Base-by-base conservation (phyloP, 2,329 filamentous ascomycete species). In the Colletotrichum magnum region DNA sequence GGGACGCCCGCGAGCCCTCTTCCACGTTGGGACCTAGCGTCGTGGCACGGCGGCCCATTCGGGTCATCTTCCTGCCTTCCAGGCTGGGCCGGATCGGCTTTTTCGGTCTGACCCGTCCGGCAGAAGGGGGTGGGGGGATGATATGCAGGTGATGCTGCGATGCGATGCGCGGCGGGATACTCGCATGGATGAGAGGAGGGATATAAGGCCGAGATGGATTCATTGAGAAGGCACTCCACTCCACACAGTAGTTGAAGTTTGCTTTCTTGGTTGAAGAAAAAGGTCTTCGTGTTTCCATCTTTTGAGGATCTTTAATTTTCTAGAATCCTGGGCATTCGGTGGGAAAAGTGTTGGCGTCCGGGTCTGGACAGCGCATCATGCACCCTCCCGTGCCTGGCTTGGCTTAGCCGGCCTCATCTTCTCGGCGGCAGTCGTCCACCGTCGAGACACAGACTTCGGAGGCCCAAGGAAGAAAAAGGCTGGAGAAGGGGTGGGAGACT, bases 41-140 rank as follows among this genome's bases (percentile, higher is more conserved):
- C 18, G 62, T 66, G 10, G 32, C n/a, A 60, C 66, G n/a, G 12
- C 36, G 12, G 32, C 43, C 62, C 39, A 24, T 50, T 66, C 41
- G 62, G 66, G 47, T 12, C 9, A 28, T 24, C 26, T 41, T 39
- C 24, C 56, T 54, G 16, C 54, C 56, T 47, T 39, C 12, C 18
- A 36, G 51, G 41, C 6, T 16, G 3, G 3, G 13, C 28, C 21
- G 6, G 13, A 48, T 50, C 48, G 28, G 52, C 16, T 36, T 36
- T 56, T 47, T 18, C 36, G 21, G 47, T 24, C 43, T 24, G 48
- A 9, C 32, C 32, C 32, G 32, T 36, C 32, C 32, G 32, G 32
- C 32, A 18, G 47, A 50, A 9, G 21, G 16, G 47, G 47, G 10
- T 18, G 12, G n/a, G 28, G 39, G 26, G 45, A 45, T 1, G 28